phyloP scores from a whole-genome alignment of 78 protist genomes.

The Protostelium mycophagum region DNA sequence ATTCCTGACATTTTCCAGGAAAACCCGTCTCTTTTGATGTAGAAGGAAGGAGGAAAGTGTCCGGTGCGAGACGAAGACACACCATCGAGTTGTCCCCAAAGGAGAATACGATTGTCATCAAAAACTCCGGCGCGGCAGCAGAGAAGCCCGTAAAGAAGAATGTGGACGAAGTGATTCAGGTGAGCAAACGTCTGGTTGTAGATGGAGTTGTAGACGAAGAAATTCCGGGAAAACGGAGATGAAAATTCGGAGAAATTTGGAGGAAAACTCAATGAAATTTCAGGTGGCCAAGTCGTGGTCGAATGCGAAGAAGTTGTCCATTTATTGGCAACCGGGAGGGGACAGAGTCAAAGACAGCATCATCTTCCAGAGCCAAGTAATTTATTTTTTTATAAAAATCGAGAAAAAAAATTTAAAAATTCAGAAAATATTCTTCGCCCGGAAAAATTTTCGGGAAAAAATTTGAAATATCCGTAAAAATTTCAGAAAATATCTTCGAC shows the following conservation, averaged over 20 bases:
- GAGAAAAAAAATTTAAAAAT: background rate
- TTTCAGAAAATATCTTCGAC: no score
- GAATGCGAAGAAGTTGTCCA: background rate
- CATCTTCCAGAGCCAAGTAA: background rate
- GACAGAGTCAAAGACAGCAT: background rate
- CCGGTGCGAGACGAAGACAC: background rate
- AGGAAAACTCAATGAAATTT: no score
- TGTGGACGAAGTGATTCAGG: background rate
- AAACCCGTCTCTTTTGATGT: background rate
- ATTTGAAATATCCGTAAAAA: no score
- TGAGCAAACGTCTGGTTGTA: background rate
- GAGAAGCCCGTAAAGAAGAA: background rate
- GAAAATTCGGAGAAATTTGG: no score
- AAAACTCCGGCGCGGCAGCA: background rate
- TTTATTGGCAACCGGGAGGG: background rate
- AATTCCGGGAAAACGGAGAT: no score
- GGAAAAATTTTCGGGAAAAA: no score
- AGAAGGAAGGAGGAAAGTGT: background rate
- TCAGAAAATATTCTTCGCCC: no score
- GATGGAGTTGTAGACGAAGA: no score
- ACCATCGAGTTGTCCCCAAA: background rate
- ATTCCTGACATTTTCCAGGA: background rate
- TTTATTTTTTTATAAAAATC: no score
- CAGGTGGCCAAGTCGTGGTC: background rate
- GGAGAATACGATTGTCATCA: background rate